A percentile compares a stretch with the other conserved stretches of the same genome.
Conservation (phyloP, 257 asterid genomes). For the Leonotis leonurus region DNA sequence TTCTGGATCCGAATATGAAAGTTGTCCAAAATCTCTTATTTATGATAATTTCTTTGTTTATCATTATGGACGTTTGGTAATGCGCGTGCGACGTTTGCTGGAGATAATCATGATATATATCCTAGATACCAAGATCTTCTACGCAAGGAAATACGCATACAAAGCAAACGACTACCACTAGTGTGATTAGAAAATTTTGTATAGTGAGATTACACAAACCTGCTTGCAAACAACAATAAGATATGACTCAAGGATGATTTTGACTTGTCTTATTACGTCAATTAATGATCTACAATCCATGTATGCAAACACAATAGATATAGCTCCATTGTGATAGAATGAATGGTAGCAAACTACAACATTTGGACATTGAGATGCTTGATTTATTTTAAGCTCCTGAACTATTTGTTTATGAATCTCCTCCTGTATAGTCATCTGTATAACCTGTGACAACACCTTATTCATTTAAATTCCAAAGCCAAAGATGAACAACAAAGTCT, state of each 20-base stretch:
- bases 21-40: too few species aligned
- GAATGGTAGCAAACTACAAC: slow-evolving; percentile 96
- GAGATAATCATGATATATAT: too few species aligned
- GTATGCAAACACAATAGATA: slow-evolving; percentile 86
- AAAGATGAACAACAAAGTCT: too few species aligned
- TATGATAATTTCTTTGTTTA: too few species aligned
- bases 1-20: too few species aligned
- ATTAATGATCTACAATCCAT: slow-evolving; percentile 96
- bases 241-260: slow-evolving; percentile 91
- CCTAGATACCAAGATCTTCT: too few species aligned
- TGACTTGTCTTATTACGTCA: slow-evolving; percentile 59
- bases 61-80: too few species aligned
- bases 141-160: too few species aligned
- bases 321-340: slow-evolving; percentile 96
- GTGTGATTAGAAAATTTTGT: slow-evolving; percentile 2
- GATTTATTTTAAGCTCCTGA: slow-evolving; percentile 96
- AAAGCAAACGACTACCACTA: too few species aligned
- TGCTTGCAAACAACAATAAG: slow-evolving; percentile 92
- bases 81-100: too few species aligned
- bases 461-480: slow-evolving; percentile 9
- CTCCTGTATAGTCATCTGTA: slow-evolving; percentile 95
- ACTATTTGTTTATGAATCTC: slow-evolving; percentile 95
- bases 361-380: slow-evolving; percentile 80
- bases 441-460: slow-evolving; percentile 45
- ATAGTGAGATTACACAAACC: slow-evolving; percentile 36